Conservation (phyloP, 2,329 filamentous ascomycete genomes). For the Alternaria hordeiaustralica region DNA sequence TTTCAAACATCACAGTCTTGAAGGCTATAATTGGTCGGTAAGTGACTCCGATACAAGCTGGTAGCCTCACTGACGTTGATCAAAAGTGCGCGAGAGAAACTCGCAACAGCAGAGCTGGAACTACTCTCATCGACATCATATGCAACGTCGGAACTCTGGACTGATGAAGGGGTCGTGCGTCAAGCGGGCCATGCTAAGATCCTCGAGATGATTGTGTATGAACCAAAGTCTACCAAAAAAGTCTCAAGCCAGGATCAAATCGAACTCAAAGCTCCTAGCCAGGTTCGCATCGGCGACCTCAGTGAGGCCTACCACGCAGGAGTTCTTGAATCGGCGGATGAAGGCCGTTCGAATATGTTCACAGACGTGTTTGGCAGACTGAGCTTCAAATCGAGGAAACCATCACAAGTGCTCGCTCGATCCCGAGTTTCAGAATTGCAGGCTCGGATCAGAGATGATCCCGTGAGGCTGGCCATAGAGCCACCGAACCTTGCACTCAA, state of each 20-base stretch:
- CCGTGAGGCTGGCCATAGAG: no score
- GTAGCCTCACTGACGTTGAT: constrained; percentile 8
- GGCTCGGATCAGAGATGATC: no score
- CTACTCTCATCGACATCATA: constrained; percentile 39
- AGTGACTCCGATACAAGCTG: fast-evolving
- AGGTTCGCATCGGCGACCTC: not conserved
- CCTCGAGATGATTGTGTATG: not conserved
- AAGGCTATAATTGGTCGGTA: constrained; percentile 9
- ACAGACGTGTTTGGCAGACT: no score
- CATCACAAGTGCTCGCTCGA: no score
- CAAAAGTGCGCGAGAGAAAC: constrained; percentile 25
- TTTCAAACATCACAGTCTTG: constrained; percentile 19
- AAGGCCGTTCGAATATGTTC: not conserved
- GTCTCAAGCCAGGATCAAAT: fast-evolving
- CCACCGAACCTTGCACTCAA: not conserved
- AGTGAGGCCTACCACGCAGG: not conserved
- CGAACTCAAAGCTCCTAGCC: fast-evolving
- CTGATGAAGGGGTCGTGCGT: not conserved
- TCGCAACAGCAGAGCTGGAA: constrained; percentile 30
- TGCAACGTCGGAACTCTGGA: not conserved
- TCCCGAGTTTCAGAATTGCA: no score
- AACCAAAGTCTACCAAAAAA: fast-evolving
- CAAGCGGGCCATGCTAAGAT: not conserved
- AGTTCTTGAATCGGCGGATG: not conserved
- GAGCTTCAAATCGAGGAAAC: not conserved